These are phyloP conservation scores for Solanum stenotomum DNA, from an alignment of 257 asterid species.

Conservation along the genomic window DNA sequence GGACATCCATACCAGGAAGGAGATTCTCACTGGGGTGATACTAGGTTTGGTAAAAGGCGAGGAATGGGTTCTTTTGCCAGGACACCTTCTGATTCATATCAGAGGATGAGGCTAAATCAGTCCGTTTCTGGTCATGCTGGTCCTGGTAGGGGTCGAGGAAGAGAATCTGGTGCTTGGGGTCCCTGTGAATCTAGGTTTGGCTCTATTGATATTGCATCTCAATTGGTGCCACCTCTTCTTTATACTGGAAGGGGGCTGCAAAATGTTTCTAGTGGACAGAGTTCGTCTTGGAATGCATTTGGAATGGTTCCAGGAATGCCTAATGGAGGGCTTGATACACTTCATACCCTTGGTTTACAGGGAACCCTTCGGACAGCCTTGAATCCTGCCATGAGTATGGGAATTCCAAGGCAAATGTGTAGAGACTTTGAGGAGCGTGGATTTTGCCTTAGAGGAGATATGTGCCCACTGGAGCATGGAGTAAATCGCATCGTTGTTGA, in stretches of 20 bases:
- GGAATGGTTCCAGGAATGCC: constrained; percentile 79
- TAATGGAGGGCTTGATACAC: constrained; percentile 69
- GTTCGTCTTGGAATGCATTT: constrained; percentile 64
- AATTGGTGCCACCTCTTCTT: constrained; percentile 48
- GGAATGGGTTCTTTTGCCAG: constrained; percentile 48
- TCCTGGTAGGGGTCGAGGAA: constrained; percentile 63
- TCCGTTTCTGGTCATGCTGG: constrained; percentile 43
- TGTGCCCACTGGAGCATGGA: constrained; percentile 99
- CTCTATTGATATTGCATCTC: constrained; percentile 61
- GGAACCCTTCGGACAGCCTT: constrained; percentile 62
- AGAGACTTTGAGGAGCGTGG: constrained; percentile 99
- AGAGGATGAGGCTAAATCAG: constrained; percentile 50
- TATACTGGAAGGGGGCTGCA: constrained; percentile 76
- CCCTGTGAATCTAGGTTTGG: constrained; percentile 66
- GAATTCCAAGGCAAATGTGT: constrained; percentile 74
- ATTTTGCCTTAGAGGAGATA: constrained; percentile 96
- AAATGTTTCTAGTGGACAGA: constrained; percentile 42
- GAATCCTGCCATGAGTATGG: constrained; percentile 50
- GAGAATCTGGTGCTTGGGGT: constrained; percentile 63
- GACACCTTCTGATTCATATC: constrained; percentile 52
- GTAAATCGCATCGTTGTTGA: constrained; percentile 93
- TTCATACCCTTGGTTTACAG: constrained; percentile 65
- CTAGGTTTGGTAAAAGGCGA: constrained; percentile 60
- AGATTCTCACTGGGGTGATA: constrained; percentile 48
- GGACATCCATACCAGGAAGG: constrained; percentile 55